phyloP scores from a whole-genome alignment of 305 asterid species.

The Fraxinus nigra region DNA sequence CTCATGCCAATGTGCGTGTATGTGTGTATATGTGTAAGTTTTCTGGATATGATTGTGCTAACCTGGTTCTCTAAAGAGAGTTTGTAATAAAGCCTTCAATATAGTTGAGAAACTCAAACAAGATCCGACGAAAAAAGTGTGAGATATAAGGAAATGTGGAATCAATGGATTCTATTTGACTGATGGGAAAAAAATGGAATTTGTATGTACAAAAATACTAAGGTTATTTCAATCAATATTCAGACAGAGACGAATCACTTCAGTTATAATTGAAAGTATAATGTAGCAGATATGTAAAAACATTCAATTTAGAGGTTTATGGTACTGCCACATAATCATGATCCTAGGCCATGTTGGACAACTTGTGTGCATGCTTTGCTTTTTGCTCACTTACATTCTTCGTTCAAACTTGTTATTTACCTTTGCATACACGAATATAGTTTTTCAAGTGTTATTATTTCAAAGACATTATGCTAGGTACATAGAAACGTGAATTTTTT shows the following conservation, averaged over 20 bases:
- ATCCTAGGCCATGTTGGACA: background rate
- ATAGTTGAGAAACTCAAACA: background rate
- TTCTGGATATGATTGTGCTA: background rate
- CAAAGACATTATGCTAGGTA: background rate
- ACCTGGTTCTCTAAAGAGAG: background rate
- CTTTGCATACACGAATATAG: background rate
- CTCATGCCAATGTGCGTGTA: background rate
- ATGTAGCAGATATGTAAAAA: background rate
- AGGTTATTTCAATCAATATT: background rate
- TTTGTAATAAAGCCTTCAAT: background rate
- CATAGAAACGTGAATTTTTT: background rate
- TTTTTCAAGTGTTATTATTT: background rate
- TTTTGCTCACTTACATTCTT: background rate
- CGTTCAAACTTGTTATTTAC: background rate
- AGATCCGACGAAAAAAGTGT: background rate
- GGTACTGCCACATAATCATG: background rate
- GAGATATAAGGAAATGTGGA: background rate
- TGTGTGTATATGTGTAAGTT: background rate
- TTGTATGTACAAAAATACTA: background rate
- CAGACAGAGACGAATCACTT: background rate
- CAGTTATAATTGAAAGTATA: background rate
- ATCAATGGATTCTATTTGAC: background rate
- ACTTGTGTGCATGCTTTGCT: background rate
- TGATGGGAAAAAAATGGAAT: background rate
- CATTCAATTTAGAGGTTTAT: background rate